Evolutionary conservation across 306 rosid species (phyloP), one percentile per base, ranked within the genome.

Genomic region (Begonia loranthoides): DNA sequence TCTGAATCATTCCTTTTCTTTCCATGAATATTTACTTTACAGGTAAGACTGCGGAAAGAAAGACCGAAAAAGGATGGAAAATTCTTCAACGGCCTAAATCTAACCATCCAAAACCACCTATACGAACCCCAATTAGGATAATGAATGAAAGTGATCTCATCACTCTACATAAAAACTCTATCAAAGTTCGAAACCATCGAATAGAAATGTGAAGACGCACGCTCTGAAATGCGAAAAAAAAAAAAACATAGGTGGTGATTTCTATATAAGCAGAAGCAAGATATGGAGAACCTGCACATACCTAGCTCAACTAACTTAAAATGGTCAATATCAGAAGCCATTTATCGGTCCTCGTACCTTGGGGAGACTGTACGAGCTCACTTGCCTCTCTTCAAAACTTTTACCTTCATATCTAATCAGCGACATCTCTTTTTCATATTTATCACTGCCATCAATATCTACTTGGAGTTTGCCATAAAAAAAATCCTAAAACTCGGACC

Each of bases 11-110:
- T 19, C 22, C 60, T 75, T 76, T 69, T 60, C 85, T 76, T 80
- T 87, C 92, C 80, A 77, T 74, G 85, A 90, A 51, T 85, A 82
- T 82, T 86, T 76, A 80, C 99, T 90, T 80, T 90, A 86, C 99
- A 90, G 71, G 78, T 81, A 85, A 71, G 83, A 52, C 64, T 62
- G 62, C 70, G 51, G 56, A 64, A 58, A 60, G 77, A 67, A 36
- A 60, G 52, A 49, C 43, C 57, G 69, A 60, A 55, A 63, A 51
- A 60, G 54, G 63, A 67, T 28, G 64, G 61, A 72, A 67, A 76
- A 66, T 67, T 67, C 79, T 78, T 78, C 77, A 74, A 70, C 90
- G 70, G 83, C 79, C 94, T 75, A 79, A 73, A 76, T 63, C 74
- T 77, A 59, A 70, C 85, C 88, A 72, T 72, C 76, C 85, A 75